Evolutionary conservation across 768 basidiomycete species (phyloP), one percentile per base, ranked within the genome.

Genomic region (Suillus subalutaceus): DNA sequence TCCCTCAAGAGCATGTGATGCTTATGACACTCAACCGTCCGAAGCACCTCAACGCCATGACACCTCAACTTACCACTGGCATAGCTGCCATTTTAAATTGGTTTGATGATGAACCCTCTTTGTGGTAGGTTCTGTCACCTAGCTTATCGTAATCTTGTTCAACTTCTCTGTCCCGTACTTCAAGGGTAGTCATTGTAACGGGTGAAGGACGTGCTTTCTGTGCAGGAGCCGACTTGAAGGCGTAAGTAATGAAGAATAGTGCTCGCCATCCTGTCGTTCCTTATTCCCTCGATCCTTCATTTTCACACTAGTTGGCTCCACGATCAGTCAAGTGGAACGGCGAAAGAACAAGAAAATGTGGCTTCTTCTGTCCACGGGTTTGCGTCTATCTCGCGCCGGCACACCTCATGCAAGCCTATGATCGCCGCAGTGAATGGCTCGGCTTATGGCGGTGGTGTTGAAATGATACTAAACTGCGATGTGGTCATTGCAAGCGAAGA

Each of bases 351-450:
- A 68, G 80, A 84, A 68, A 62, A 69, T 30, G 62, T 83, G 13
- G 75, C 78, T 0, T 66, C 75, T 2, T 80, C 83, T 32, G 64
- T 79, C 1, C 77, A 90, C 67, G 91, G 92, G 6, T 93, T 94
- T 74, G 93, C 85, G 1, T 85, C 90, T 43, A 78, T 94, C 46
- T 93, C 92, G 2, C 85, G 90, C 32, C 84, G 93, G 4, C 83
- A 81, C 48, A 75, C 74, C 43, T 85, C 86, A 0, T 80, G 76
- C 67, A 94, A 94, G 72, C 91, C 91, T 7, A 85, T 93, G 62
- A 89, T 94, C 57, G 93, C 92, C 15, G 92, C 93, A 4, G 92
- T 93, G 1, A 85, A 88, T 65, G 92, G 92, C n/a, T 84, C 88
- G 38, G 86, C 88, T 0, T 86, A 85, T 57, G 89, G 89, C 41